Percentiles rank a stretch among this genome's conserved stretches.
Conservation (phyloP, 2,329 filamentous ascomycete species). For the Dothideomycetes sp. region DNA sequence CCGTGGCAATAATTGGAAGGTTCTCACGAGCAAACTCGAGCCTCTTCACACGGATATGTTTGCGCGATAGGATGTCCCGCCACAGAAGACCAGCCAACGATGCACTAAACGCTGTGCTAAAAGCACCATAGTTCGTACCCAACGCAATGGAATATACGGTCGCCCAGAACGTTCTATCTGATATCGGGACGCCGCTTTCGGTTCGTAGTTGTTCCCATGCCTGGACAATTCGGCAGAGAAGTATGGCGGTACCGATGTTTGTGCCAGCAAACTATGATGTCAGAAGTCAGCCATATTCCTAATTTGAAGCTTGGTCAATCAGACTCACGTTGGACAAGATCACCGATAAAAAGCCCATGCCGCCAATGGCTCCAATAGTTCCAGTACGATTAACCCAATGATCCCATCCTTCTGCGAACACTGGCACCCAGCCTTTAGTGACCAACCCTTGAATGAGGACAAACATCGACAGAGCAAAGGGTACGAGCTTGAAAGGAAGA, state of each 20-base stretch:
- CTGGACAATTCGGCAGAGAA: constrained; percentile 62
- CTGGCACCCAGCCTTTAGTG: constrained; percentile 64
- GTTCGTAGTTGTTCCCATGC: constrained; percentile 55
- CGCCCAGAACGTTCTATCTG: constrained; percentile 60
- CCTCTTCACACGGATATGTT: constrained; percentile 56
- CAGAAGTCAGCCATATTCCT: constrained; percentile 15
- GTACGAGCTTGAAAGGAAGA: constrained; percentile 58
- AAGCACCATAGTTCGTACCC: constrained; percentile 66
- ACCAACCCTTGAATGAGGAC: constrained; percentile 63
- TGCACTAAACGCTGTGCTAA: constrained; percentile 62
- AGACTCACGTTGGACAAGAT: constrained; percentile 61
- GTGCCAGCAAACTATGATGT: constrained; percentile 58
- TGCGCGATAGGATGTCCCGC: constrained; percentile 59
- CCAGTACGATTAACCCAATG: constrained; percentile 63
- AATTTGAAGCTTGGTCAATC: not conserved
- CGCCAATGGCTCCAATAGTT: constrained; percentile 57
- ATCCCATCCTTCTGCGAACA: constrained; percentile 66
- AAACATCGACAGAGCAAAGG: constrained; percentile 67
- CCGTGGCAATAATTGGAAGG: constrained; percentile 59
- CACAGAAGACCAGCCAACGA: constrained; percentile 63
- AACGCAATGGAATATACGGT: constrained; percentile 67
- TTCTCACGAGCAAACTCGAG: constrained; percentile 62
- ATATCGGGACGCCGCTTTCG: constrained; percentile 40
- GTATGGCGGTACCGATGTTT: constrained; percentile 67
- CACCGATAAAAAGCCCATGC: constrained; percentile 65